A percentile compares a stretch with the other conserved stretches of the same genome.
Evolutionary conservation across 192 early-diverging fungal genomes (phyloP).

Genomic region (Coemansia sp.): DNA sequence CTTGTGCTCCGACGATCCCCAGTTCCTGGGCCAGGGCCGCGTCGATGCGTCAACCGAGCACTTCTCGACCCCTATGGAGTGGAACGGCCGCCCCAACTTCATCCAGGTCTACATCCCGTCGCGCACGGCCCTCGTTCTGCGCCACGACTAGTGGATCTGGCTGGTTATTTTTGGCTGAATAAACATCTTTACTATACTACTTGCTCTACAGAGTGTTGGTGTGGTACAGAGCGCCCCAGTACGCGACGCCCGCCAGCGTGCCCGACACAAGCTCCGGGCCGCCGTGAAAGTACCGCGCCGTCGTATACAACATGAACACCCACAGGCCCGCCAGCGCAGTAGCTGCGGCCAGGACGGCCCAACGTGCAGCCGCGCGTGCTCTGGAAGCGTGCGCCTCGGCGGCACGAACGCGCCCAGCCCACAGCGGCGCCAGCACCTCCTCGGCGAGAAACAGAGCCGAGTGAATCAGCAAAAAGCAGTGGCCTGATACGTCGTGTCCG

Average conservation of each 20-base stretch:
- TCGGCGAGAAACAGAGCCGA: conserved; percentile 67
- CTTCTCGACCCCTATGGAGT: conserved; percentile 63
- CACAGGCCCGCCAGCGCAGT: conserved; percentile 55
- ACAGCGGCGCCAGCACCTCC: conserved; percentile 50
- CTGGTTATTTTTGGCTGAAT: neutral
- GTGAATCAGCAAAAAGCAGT: conserved; percentile 78
- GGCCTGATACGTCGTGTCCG: conserved; percentile 84
- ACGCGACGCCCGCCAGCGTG: conserved; percentile 57
- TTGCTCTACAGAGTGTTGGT: too few relatives aligned
- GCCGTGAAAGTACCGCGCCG: conserved; percentile 75
- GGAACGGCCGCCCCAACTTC: conserved; percentile 70
- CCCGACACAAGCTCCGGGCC: conserved; percentile 64
- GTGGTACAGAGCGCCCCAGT: conserved; percentile 51
- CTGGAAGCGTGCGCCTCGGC: conserved; percentile 52
- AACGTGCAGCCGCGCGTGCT: conserved; percentile 13
- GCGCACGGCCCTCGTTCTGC: conserved; percentile 63
- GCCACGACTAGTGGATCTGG: conserved; percentile 14
- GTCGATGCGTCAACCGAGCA: conserved; percentile 58
- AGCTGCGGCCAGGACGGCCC: conserved; percentile 29
- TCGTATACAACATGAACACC: conserved; percentile 71
- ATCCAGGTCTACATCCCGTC: conserved; percentile 79
- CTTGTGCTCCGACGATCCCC: conserved; percentile 69
- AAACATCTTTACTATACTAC: too few relatives aligned
- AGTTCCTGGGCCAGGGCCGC: conserved; percentile 77
- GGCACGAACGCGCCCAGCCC: too few relatives aligned